These are phyloP conservation scores for Paraconiothyrium brasiliense DNA, from an alignment of 2,329 filamentous ascomycete genomes.

Conservation along the genomic window DNA sequence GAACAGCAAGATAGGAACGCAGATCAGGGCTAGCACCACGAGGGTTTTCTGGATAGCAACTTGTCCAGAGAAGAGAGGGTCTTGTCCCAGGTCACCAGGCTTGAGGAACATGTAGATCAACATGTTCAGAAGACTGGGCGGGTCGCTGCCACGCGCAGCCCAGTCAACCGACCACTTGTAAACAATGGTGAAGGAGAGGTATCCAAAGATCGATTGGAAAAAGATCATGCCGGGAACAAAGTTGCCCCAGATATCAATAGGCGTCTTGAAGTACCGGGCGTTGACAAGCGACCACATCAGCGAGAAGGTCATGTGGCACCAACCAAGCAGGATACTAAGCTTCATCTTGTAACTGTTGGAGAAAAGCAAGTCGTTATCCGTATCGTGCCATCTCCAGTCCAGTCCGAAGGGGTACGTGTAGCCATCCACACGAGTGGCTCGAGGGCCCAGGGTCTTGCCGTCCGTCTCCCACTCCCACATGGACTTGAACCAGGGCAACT, in stretches of 20 bases:
- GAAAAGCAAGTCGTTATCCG: slow-evolving; percentile 94
- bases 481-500: slow-evolving; percentile 86
- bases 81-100: slow-evolving; percentile 77
- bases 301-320: slow-evolving; percentile 99
- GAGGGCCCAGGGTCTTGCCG: slow-evolving; percentile 64
- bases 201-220: slow-evolving; percentile 98
- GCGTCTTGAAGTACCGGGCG: slow-evolving; percentile 91
- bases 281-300: slow-evolving; percentile 93
- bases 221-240: slow-evolving; percentile 99
- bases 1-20: slow-evolving; percentile 91
- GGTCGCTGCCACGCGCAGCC: slow-evolving; percentile 70
- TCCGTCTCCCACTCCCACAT: slow-evolving; percentile 85
- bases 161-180: slow-evolving; percentile 98
- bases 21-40: slow-evolving; percentile 80
- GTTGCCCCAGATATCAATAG: slow-evolving; percentile 96
- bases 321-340: slow-evolving; percentile 96
- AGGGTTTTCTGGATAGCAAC: slow-evolving; percentile 77
- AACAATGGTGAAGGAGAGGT: slow-evolving; percentile 90
- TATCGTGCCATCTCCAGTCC: slow-evolving; percentile 96
- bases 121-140: slow-evolving; percentile 96
- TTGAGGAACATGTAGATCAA: slow-evolving; percentile 99
- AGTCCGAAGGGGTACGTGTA: slow-evolving; percentile 96
- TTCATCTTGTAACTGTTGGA: slow-evolving; percentile 99
- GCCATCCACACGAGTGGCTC: slow-evolving; percentile 69
- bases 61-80: slow-evolving; percentile 80